These are phyloP conservation scores for Citrullus mucosospermus DNA, from an alignment of 306 rosid species.

Conservation along the genomic window DNA sequence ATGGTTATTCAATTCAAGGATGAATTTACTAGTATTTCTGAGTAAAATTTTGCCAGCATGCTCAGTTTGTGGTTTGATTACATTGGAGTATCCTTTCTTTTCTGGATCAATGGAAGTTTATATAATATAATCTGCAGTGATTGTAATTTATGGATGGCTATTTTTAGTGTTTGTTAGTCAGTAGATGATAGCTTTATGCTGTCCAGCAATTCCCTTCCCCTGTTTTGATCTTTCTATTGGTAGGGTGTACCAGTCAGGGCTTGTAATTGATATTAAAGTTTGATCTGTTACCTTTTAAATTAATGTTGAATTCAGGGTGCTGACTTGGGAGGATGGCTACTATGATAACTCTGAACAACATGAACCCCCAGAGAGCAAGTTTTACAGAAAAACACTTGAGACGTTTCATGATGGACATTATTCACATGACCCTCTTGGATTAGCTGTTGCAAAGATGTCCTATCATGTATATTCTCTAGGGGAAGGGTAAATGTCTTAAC, in stretches of 20 bases:
- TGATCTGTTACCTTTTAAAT: background rate
- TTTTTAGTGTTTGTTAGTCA: background rate
- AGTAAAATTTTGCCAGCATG: background rate
- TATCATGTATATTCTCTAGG: conserved; percentile 79
- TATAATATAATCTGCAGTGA: background rate
- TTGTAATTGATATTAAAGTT: background rate
- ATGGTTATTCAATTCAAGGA: background rate
- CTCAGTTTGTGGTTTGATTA: background rate
- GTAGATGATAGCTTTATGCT: background rate
- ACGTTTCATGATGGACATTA: conserved; percentile 34
- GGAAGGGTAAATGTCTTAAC: conserved; percentile 67
- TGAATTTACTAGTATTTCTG: background rate
- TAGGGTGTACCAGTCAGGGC: background rate
- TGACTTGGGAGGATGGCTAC: conserved; percentile 93
- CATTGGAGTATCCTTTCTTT: background rate
- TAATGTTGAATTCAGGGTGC: conserved; percentile 51
- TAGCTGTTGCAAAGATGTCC: conserved; percentile 85
- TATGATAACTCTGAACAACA: conserved; percentile 46
- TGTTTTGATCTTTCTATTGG: background rate
- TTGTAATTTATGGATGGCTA: background rate
- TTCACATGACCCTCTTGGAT: conserved; percentile 57
- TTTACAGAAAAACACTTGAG: conserved; percentile 35
- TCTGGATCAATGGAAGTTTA: background rate
- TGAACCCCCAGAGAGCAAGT: conserved; percentile 28
- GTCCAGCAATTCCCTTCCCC: background rate